Evolutionary conservation across 2,329 filamentous ascomycete genomes (phyloP).

Genomic region (Plectosphaerella sp.): DNA sequence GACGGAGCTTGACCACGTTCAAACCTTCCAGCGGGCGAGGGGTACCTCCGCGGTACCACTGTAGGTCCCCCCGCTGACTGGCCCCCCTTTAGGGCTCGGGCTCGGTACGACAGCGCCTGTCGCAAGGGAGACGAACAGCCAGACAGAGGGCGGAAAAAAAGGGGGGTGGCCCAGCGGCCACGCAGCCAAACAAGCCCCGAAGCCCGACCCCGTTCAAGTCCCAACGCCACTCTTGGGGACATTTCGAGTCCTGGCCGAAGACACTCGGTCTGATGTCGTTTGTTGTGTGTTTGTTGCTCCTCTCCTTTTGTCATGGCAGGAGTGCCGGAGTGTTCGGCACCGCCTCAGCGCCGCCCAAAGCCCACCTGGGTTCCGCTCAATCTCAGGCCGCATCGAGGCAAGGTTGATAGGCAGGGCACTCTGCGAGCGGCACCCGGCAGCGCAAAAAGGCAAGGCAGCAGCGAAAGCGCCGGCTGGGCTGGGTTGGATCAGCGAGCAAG

Average conservation of each 20-base stretch:
- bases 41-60: background rate
- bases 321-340: too few species aligned
- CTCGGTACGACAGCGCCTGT: too few species aligned
- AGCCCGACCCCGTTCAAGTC: too few species aligned
- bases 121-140: background rate
- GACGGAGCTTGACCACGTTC: background rate
- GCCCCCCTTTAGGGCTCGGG: too few species aligned
- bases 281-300: too few species aligned
- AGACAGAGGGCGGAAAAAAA: background rate
- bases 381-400: background rate
- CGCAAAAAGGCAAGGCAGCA: background rate
- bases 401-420: background rate
- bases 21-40: background rate
- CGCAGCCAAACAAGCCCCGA: background rate
- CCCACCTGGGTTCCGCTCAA: background rate
- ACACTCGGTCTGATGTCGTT: too few species aligned
- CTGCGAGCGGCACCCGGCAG: too few species aligned
- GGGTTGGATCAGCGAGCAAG: background rate
- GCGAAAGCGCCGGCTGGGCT: background rate
- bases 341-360: background rate
- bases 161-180: background rate
- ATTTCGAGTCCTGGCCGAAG: too few species aligned
- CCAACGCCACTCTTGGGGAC: too few species aligned
- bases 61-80: background rate
- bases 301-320: too few species aligned